Conservation (phyloP, 163 green algal genomes). For the Scenedesmus sp. region DNA sequence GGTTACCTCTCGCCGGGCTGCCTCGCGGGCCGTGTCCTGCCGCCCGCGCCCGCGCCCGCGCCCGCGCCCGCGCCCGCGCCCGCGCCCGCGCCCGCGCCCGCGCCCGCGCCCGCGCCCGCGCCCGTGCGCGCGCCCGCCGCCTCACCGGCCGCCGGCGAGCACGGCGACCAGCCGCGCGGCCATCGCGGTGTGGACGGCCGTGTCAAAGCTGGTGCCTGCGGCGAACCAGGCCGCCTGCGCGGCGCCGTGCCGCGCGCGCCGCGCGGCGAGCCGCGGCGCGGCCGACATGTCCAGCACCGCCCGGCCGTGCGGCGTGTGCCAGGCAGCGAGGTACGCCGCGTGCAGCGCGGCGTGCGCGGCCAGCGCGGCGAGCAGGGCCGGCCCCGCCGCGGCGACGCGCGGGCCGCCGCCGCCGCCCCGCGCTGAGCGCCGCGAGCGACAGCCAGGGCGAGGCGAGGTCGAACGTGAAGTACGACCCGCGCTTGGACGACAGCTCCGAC, state of each 20-base stretch:
- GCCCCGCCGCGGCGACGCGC: no score
- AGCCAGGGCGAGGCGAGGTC: constrained; percentile 17
- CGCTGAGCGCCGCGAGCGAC: neutral
- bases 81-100: no score
- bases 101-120: no score
- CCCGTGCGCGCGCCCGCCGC: no score
- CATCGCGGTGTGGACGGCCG: constrained; percentile 8
- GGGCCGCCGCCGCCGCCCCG: no score
- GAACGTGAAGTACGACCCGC: constrained; percentile 34
- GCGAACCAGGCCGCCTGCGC: constrained; percentile 33
- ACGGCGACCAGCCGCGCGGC: constrained; percentile 2
- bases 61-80: no score
- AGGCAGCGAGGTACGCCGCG: constrained; percentile 27
- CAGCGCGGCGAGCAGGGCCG: constrained; percentile 3
- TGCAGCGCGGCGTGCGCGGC: constrained; percentile 19
- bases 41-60: no score
- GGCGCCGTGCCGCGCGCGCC: neutral
- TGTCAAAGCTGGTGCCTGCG: constrained; percentile 36
- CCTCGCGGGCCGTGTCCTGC: no score
- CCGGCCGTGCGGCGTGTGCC: neutral
- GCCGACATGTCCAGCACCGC: constrained; percentile 42
- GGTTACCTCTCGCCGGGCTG: no score
- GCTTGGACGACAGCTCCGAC: constrained; percentile 27
- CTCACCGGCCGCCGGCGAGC: no score
- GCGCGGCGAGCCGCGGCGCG: constrained; percentile 7